A percentile compares a stretch with the other conserved stretches of the same genome.
These are phyloP conservation scores for Anthoceros angustus DNA, from an alignment of 225 moss, liverwort and hornwort species.

Conservation along the genomic window DNA sequence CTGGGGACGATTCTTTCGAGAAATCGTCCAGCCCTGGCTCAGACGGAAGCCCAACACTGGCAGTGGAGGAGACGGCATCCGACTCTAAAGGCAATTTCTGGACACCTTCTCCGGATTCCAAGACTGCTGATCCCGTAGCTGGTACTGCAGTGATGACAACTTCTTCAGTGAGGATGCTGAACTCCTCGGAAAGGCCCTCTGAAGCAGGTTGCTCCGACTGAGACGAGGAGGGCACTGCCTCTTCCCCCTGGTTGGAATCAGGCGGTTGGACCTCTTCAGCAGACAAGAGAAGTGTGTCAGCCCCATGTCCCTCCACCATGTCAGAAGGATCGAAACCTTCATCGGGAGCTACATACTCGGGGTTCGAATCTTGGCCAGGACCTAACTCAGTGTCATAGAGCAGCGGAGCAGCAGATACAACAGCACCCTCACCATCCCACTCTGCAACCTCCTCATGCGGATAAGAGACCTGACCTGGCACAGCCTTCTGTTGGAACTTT, in stretches of 20 bases:
- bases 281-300: not conserved
- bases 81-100: not conserved
- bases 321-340: not conserved
- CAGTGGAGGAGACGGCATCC: not conserved
- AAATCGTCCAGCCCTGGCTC: not conserved
- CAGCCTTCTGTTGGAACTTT: slow-evolving; percentile 24
- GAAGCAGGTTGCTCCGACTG: not conserved
- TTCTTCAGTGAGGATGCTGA: not conserved
- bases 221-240: not conserved
- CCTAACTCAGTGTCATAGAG: not conserved
- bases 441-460: slow-evolving; percentile 26
- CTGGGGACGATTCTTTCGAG: not conserved
- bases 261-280: not conserved
- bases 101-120: not conserved
- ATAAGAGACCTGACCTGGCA: slow-evolving; percentile 27
- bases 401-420: slow-evolving; percentile 8
- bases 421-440: slow-evolving; percentile 24
- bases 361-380: not conserved
- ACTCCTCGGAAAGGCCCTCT: not conserved
- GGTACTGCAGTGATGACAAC: not conserved
- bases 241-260: not conserved
- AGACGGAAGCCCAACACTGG: not conserved
- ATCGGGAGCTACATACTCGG: not conserved
- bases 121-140: slow-evolving; percentile 2
- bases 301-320: not conserved